phyloP scores from a whole-genome alignment of 371 early-diverging fungal genomes.

The Entomophthora muscae region DNA sequence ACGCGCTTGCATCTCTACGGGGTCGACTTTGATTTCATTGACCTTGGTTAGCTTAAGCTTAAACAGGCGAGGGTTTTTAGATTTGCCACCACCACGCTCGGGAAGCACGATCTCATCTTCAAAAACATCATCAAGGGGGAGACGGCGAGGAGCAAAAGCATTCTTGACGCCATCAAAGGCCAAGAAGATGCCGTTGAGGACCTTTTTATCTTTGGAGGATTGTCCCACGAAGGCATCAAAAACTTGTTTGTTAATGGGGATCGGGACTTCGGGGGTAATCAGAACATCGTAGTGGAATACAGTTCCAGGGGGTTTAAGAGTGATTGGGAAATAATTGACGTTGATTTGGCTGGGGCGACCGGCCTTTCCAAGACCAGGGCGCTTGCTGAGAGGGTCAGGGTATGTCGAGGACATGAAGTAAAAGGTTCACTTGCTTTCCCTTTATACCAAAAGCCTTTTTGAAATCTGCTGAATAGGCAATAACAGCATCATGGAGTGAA shows the following conservation, averaged over 20 bases:
- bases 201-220: conserved; percentile 12
- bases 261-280: conserved; percentile 21
- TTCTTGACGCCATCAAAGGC: conserved; percentile 47
- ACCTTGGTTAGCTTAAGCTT: neutral
- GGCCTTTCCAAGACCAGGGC: neutral
- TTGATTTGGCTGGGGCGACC: neutral
- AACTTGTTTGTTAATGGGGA: conserved; percentile 22
- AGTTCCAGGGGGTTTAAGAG: conserved; percentile 5
- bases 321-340: neutral
- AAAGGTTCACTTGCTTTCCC: too few species aligned
- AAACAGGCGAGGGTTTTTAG: neutral
- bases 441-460: too few species aligned
- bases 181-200: conserved; percentile 15
- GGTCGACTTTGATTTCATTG: neutral
- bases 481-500: too few species aligned
- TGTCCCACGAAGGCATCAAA: conserved; percentile 21
- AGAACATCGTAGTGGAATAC: conserved; percentile 19
- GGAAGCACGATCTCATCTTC: neutral
- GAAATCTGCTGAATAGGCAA: too few species aligned
- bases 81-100: neutral
- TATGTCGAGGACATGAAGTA: too few species aligned
- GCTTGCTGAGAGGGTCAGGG: too few species aligned
- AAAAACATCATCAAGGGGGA: conserved; percentile 21
- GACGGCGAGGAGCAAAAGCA: conserved; percentile 25
- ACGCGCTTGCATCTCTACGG: conserved; percentile 15